Evolutionary conservation across 441 rosid genomes (phyloP).

Genomic region (Gossypium schwendimanii): DNA sequence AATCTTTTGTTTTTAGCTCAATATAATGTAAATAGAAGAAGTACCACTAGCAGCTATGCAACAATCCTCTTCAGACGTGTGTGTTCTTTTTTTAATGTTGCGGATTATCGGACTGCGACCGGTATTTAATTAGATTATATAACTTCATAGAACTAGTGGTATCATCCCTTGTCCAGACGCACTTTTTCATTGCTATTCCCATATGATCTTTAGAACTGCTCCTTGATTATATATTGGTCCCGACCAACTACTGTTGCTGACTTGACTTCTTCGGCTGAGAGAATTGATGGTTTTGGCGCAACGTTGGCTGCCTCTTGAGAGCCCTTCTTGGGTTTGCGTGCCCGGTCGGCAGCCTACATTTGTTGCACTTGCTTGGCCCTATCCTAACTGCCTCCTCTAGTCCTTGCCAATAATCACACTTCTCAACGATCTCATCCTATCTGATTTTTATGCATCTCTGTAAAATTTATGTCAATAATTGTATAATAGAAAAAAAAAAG

Average conservation of each 20-base stretch:
- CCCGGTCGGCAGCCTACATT: neutral
- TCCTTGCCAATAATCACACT: neutral
- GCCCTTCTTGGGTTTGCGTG: neutral
- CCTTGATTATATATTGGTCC: neutral
- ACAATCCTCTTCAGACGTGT: too few relatives aligned
- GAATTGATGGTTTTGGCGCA: neutral
- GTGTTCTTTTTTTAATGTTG: too few relatives aligned
- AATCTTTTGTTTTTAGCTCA: neutral
- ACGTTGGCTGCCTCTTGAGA: neutral
- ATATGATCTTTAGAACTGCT: neutral
- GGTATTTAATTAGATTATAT: too few relatives aligned
- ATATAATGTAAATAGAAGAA: neutral
- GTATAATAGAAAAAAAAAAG: neutral
- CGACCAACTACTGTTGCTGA: neutral
- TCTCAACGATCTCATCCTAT: neutral
- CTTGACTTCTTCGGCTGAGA: neutral
- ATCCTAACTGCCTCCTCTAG: neutral
- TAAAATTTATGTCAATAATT: neutral
- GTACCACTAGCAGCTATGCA: too few relatives aligned
- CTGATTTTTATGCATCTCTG: neutral
- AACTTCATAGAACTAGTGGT: neutral
- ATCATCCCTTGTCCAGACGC: neutral
- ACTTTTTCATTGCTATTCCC: too few relatives aligned
- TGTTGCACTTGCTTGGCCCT: neutral
- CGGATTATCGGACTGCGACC: too few relatives aligned